These are phyloP conservation scores for Eudorina sp. DNA, from an alignment of 139 green algal species.

Conservation along the genomic window DNA sequence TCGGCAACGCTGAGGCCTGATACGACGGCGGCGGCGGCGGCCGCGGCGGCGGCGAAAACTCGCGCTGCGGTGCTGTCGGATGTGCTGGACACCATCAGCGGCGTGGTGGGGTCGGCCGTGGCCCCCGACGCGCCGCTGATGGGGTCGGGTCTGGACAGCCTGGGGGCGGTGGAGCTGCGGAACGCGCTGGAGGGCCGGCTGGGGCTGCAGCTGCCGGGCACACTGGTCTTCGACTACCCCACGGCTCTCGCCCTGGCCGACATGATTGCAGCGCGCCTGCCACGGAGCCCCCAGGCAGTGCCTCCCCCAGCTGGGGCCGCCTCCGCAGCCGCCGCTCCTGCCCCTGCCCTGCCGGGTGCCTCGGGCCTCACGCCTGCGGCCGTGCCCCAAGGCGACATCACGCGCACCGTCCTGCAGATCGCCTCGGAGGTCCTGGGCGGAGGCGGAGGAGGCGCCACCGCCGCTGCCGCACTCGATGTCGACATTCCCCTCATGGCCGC, in stretches of 20 bases:
- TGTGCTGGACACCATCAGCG: conserved; percentile 12
- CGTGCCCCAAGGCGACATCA: not conserved
- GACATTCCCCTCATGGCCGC: conserved; percentile 71
- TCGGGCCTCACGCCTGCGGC: too few relatives aligned
- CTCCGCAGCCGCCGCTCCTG: not conserved
- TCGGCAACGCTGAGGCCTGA: not conserved
- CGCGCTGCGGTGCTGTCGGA: not conserved
- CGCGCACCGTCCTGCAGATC: not conserved
- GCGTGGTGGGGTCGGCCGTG: conserved; percentile 61
- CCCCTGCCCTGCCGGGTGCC: too few relatives aligned
- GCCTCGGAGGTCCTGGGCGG: conserved; percentile 28
- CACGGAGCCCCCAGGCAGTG: not conserved
- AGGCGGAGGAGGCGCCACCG: conserved; percentile 56
- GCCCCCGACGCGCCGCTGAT: conserved; percentile 67
- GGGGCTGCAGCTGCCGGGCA: conserved; percentile 57
- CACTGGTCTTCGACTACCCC: conserved; percentile 87
- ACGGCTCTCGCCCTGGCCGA: conserved; percentile 63
- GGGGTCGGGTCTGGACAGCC: conserved; percentile 82
- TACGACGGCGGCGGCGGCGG: not conserved
- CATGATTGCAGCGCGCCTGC: conserved; percentile 12
- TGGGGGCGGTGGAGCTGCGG: conserved; percentile 89
- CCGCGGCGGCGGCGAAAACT: not conserved
- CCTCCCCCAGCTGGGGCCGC: not conserved
- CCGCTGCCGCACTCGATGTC: conserved; percentile 51
- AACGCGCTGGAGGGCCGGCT: conserved; percentile 76